Conservation (phyloP, 2,329 filamentous ascomycete species). For the Stagonosporopsis chrysanthemi region DNA sequence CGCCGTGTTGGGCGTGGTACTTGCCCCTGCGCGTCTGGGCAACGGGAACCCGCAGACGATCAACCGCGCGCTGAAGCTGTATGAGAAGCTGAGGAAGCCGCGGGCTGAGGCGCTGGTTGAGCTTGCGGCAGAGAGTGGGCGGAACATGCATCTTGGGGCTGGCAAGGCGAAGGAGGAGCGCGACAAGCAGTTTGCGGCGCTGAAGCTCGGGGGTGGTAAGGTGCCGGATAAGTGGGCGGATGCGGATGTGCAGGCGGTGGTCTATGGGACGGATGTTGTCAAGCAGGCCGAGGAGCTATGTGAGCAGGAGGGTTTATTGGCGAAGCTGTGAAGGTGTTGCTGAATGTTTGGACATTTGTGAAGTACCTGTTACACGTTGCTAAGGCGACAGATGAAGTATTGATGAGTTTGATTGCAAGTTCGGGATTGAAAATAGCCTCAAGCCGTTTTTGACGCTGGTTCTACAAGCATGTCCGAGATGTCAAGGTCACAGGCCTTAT, state of each 20-base stretch:
- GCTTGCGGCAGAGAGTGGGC: constrained; percentile 62
- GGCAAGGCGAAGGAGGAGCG: constrained; percentile 66
- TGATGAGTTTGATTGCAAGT: neutral
- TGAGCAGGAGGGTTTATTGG: constrained; percentile 40
- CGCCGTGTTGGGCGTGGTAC: constrained; percentile 62
- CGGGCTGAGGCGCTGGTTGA: constrained; percentile 65
- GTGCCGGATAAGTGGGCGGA: constrained; percentile 63
- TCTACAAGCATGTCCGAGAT: neutral
- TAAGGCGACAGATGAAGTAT: neutral
- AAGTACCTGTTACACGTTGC: neutral
- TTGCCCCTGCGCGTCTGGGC: constrained; percentile 58
- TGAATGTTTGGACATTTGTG: neutral
- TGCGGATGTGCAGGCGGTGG: constrained; percentile 58
- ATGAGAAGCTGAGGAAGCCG: constrained; percentile 64
- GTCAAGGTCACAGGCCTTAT: neutral
- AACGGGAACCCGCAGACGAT: constrained; percentile 54
- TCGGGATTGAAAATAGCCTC: neutral
- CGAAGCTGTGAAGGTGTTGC: constrained; percentile 2
- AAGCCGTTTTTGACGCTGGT: no score
- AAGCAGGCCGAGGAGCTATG: constrained; percentile 55
- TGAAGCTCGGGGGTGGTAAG: constrained; percentile 53
- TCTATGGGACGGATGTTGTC: constrained; percentile 57
- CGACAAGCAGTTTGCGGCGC: constrained; percentile 61
- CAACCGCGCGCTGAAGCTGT: constrained; percentile 62
- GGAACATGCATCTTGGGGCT: constrained; percentile 64